Percentiles rank a stretch among this genome's conserved stretches.
phyloP scores from a whole-genome alignment of 208 protist genomes.

The Angomonas deanei region DNA sequence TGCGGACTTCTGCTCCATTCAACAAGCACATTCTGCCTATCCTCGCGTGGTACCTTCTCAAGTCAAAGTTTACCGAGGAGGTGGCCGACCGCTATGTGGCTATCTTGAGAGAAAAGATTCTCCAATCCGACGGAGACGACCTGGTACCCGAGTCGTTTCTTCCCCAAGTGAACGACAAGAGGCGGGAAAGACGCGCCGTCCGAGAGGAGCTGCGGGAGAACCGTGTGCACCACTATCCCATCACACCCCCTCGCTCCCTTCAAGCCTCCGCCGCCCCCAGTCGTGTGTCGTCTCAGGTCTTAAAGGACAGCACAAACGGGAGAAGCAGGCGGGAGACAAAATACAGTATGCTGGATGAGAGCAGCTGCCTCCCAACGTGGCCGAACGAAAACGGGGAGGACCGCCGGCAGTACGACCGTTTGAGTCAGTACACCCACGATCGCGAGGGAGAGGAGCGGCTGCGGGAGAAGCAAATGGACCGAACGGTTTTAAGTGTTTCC shows the following conservation, averaged over 20 bases:
- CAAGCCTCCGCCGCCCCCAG: not conserved
- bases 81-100: slow-evolving; percentile 19
- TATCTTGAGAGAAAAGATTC: slow-evolving; percentile 9
- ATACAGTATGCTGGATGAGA: slow-evolving; percentile 11
- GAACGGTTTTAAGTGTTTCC: slow-evolving; percentile 19
- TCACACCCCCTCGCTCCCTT: slow-evolving; percentile 12
- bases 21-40: slow-evolving; percentile 33
- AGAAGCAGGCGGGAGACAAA: not conserved
- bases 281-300: not conserved
- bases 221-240: slow-evolving; percentile 20
- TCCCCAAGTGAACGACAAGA: slow-evolving; percentile 27
- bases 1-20: slow-evolving; percentile 39
- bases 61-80: slow-evolving; percentile 26
- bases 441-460: slow-evolving; percentile 7
- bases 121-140: not conserved
- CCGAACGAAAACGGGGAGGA: not conserved
- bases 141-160: slow-evolving; percentile 19
- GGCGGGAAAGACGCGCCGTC: slow-evolving; percentile 16
- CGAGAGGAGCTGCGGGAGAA: slow-evolving; percentile 16
- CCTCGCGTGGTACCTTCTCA: slow-evolving; percentile 34
- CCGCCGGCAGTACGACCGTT: slow-evolving; percentile 11
- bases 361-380: slow-evolving; percentile 3
- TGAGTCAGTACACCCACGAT: slow-evolving; percentile 13
- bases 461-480: slow-evolving; percentile 15
- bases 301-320: not conserved